phyloP scores from a whole-genome alignment of 345 rosid genomes.

The Syzygium aqueum region DNA sequence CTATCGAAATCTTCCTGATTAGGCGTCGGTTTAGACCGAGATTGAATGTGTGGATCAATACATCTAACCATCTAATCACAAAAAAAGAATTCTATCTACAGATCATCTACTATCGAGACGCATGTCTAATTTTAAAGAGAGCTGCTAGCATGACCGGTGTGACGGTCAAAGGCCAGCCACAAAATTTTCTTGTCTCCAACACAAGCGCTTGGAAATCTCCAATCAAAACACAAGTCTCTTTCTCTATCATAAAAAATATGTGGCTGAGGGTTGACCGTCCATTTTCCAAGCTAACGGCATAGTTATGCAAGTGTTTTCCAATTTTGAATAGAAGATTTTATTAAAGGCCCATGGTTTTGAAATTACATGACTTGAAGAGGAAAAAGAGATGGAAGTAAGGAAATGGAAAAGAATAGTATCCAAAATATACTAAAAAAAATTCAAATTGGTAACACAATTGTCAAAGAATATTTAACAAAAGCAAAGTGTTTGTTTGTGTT shows the following conservation, averaged over 20 bases:
- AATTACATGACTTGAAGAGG: not conserved
- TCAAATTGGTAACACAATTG: not conserved
- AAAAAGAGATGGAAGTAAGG: not conserved
- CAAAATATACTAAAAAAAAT: not conserved
- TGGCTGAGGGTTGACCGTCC: no score
- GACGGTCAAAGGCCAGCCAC: no score
- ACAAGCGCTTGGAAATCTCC: no score
- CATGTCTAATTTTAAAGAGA: not conserved
- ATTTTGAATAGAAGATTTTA: not conserved
- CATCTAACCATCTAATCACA: not conserved
- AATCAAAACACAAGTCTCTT: no score
- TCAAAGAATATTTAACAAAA: not conserved
- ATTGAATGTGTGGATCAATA: not conserved
- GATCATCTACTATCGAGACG: not conserved
- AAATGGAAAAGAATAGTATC: not conserved
- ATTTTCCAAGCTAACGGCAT: no score
- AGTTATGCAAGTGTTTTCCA: no score
- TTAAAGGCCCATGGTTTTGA: not conserved
- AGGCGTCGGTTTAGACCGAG: not conserved
- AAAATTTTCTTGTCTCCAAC: no score
- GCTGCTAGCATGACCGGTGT: no score
- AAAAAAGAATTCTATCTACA: not conserved
- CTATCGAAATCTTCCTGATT: not conserved
- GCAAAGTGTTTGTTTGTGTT: not conserved
- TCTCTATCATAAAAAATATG: no score